Evolutionary conservation across 345 rosid genomes (phyloP), one percentile per base, ranked within the genome.

Genomic region (Ricinus communis): DNA sequence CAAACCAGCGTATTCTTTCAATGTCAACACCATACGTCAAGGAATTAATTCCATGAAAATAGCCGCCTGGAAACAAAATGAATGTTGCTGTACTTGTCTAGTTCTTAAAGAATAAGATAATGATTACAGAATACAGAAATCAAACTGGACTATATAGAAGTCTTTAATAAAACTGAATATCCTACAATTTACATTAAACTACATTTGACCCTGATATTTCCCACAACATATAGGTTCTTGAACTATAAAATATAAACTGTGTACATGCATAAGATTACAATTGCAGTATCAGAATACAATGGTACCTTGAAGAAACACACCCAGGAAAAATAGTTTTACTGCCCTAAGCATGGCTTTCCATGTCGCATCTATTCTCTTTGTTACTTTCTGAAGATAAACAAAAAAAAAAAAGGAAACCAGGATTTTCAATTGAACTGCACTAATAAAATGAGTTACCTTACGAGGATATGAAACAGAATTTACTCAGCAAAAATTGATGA

Each of bases 291-390:
- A n/a, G n/a, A n/a, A n/a, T n/a, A 33, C 38, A 27, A 72, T 65
- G 46, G 50, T 67, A 83, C 87, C 87, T 79, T 84, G 87, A 65
- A 84, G 83, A 63, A 81, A 66, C 47, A 84, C 77, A 18, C 87
- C 87, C 21, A 84, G 68, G 41, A 84, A 30, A 62, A 81, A 84
- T 4, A 84, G 77, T 54, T 84, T 81, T 30, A 21, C 68, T n/a
- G 83, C 85, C 67, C 76, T 81, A 6, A 77, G 67, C 65, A 69
- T 69, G 6, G 84, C 81, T 71, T 79, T 76, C 83, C 70, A 45
- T 22, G 83, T 74, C 28, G 87, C 83, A 53, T 71, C 84, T 62
- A 71, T 51, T 58, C 68, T 66, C 65, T 84, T 72, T 11, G 83
- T 21, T 31, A 76, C 87, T 76, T 71, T 84, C 87, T 84, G 81